Conservation (phyloP, 495 filamentous ascomycete genomes). For the Hypomontagnella submonticulosa region DNA sequence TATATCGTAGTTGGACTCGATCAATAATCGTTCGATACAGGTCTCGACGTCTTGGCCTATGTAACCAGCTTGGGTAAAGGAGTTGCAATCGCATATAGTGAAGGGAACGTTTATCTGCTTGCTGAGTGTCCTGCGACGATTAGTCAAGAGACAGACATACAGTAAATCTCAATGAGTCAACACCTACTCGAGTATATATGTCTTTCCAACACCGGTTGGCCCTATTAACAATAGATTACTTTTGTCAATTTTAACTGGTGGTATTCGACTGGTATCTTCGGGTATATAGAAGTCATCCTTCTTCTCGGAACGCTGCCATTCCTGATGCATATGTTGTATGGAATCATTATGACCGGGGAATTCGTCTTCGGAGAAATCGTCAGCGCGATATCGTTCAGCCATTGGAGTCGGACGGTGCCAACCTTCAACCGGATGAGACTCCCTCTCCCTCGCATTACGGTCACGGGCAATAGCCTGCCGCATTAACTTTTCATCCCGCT, state of each 20-base stretch:
- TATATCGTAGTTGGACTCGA: constrained; percentile 90
- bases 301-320: constrained; percentile 36
- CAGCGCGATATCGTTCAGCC: constrained; percentile 44
- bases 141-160: constrained; percentile 23
- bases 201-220: constrained; percentile 96
- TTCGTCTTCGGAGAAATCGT: constrained; percentile 71
- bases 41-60: constrained; percentile 96
- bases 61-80: constrained; percentile 96
- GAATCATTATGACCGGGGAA: constrained; percentile 78
- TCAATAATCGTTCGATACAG: constrained; percentile 88
- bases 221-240: constrained; percentile 94
- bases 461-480: constrained; percentile 57
- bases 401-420: constrained; percentile 44
- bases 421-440: constrained; percentile 62
- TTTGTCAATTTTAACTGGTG: constrained; percentile 87
- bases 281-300: constrained; percentile 51
- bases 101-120: constrained; percentile 88
- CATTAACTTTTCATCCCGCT: constrained; percentile 63
- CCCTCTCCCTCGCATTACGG: constrained; percentile 54
- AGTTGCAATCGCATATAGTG: constrained; percentile 96
- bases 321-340: constrained; percentile 55
- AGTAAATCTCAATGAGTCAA: background rate
- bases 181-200: constrained; percentile 83
- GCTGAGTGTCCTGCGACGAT: constrained; percentile 55
- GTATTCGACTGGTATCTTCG: constrained; percentile 59